Evolutionary conservation across 192 early-diverging fungal genomes (phyloP).

Genomic region (Spizellomyces punctatus): DNA sequence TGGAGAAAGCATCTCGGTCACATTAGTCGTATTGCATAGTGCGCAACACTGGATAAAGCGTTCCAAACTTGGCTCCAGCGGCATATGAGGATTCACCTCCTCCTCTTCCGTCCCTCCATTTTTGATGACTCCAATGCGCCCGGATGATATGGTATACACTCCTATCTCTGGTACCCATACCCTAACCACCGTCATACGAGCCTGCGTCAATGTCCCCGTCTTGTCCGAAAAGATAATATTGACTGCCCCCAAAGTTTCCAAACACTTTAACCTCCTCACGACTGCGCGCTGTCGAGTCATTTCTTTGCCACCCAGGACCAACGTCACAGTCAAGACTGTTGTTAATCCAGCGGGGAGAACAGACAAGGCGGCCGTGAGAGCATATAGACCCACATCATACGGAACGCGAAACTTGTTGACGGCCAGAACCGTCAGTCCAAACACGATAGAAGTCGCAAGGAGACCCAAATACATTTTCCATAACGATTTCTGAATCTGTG

Average conservation of each 20-base stretch:
- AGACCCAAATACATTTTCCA: slow-evolving; percentile 42
- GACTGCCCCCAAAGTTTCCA: slow-evolving; percentile 88
- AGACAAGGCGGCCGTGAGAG: slow-evolving; percentile 84
- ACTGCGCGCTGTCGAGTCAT: slow-evolving; percentile 85
- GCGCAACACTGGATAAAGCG: background rate
- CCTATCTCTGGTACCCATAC: slow-evolving; percentile 8
- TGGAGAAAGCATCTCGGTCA: background rate
- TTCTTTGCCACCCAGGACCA: slow-evolving; percentile 81
- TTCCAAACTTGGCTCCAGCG: background rate
- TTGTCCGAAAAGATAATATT: slow-evolving; percentile 80
- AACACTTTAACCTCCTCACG: slow-evolving; percentile 76
- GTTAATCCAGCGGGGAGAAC: slow-evolving; percentile 89
- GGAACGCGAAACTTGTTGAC: slow-evolving; percentile 58
- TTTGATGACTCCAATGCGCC: background rate
- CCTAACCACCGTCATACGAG: slow-evolving; percentile 69
- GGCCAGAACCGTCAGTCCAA: slow-evolving; percentile 40
- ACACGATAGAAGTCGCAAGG: slow-evolving; percentile 21
- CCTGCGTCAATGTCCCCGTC: slow-evolving; percentile 85
- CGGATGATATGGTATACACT: background rate
- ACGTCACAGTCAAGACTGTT: slow-evolving; percentile 84
- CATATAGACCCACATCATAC: slow-evolving; percentile 79
- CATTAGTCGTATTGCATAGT: slow-evolving; percentile 7
- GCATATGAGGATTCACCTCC: background rate
- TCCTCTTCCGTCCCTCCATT: background rate
- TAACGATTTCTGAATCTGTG: slow-evolving; percentile 58